A percentile compares a stretch with the other conserved stretches of the same genome.
phyloP scores from a whole-genome alignment of 768 basidiomycete genomes.

The Boletus rubescentipes region DNA sequence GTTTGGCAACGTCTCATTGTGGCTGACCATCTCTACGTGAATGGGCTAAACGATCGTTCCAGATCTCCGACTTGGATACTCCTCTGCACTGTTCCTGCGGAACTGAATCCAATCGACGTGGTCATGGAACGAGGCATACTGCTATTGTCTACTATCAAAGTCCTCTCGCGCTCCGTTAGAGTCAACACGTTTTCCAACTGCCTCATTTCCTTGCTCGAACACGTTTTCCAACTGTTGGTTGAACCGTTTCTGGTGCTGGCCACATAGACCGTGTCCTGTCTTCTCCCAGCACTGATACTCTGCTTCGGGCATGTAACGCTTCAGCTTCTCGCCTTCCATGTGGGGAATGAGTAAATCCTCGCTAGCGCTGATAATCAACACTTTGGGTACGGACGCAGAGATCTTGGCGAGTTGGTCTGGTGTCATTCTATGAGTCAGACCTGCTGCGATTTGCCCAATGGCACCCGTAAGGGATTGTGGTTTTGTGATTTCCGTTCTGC shows the following conservation, averaged over 20 bases:
- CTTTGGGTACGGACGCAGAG: constrained; percentile 59
- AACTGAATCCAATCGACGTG: background rate
- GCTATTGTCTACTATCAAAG: background rate
- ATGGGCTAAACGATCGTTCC: background rate
- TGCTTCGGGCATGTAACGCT: constrained; percentile 55
- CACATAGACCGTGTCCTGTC: constrained; percentile 63
- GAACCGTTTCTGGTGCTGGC: constrained; percentile 49
- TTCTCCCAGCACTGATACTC: constrained; percentile 57
- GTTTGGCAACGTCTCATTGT: background rate
- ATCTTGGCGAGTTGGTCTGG: constrained; percentile 48
- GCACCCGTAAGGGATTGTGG: constrained; percentile 61
- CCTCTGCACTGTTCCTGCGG: background rate
- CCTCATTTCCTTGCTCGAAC: constrained; percentile 48
- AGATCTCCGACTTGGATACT: background rate
- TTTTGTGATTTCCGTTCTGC: constrained; percentile 51
- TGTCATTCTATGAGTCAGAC: constrained; percentile 58
- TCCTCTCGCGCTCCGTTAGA: background rate
- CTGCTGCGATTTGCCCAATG: constrained; percentile 73
- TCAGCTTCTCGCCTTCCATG: constrained; percentile 50
- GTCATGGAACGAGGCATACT: background rate
- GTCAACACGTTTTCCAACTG: background rate
- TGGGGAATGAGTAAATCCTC: constrained; percentile 58
- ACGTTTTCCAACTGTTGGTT: constrained; percentile 57
- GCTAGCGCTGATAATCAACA: constrained; percentile 64
- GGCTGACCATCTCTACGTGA: background rate